These are phyloP conservation scores for Alloteropsis semialata DNA, from an alignment of 176 grass and related monocot species.

Conservation along the genomic window DNA sequence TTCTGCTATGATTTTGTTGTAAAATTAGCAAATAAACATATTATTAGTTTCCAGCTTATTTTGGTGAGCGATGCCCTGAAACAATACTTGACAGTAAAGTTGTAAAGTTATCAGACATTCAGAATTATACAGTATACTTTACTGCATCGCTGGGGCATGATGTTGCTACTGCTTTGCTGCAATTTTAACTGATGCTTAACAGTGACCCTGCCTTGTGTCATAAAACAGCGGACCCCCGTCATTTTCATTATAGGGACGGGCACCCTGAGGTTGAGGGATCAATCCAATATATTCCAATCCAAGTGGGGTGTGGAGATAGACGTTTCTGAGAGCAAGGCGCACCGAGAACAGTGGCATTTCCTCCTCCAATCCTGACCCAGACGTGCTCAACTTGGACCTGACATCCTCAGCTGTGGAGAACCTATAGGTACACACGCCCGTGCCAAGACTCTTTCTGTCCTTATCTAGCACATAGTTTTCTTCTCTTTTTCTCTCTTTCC, in stretches of 20 bases:
- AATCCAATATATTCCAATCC: background rate
- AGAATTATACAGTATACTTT: background rate
- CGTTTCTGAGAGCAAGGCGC: background rate
- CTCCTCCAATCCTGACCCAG: background rate
- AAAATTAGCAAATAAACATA: conserved; percentile 6
- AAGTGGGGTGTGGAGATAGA: background rate
- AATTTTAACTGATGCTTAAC: background rate
- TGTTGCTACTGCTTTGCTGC: background rate
- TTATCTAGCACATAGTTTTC: background rate
- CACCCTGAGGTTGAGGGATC: background rate
- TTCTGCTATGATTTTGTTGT: background rate
- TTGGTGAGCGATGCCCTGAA: background rate
- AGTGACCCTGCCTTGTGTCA: background rate
- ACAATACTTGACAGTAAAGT: background rate
- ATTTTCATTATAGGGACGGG: background rate
- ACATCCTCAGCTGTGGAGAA: background rate
- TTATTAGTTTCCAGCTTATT: background rate
- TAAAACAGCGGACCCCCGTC: background rate
- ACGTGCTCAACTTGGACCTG: background rate
- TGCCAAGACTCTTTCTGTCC: background rate
- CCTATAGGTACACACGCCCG: background rate
- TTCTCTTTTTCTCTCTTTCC: background rate
- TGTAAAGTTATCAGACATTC: background rate
- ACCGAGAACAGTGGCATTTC: background rate
- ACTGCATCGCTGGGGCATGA: background rate